These are phyloP conservation scores for Capsella bursapastoris DNA, from an alignment of 345 rosid species.

Conservation along the genomic window DNA sequence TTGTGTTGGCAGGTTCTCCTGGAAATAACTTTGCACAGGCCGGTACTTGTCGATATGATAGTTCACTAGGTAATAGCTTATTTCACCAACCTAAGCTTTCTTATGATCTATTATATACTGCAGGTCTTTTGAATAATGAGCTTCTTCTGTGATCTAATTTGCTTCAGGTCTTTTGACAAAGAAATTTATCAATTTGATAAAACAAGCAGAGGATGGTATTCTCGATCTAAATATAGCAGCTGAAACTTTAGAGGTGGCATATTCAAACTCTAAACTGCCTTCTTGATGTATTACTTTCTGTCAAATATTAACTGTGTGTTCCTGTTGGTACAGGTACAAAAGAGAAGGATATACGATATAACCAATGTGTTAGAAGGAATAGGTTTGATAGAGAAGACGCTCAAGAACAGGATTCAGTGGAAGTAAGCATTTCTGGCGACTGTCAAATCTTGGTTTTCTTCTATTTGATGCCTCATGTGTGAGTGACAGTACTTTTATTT, in stretches of 20 bases:
- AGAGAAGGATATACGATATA: slow-evolving; percentile 96
- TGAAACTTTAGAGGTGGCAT: slow-evolving; percentile 80
- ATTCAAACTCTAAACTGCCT: not conserved
- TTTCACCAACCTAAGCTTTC: not conserved
- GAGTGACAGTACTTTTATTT: slow-evolving; percentile 26
- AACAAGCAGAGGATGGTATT: slow-evolving; percentile 94
- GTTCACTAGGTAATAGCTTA: slow-evolving; percentile 79
- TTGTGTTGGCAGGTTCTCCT: slow-evolving; percentile 83
- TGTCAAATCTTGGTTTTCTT: slow-evolving; percentile 24
- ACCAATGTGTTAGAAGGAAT: slow-evolving; percentile 99
- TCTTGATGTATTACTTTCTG: not conserved
- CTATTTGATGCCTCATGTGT: slow-evolving; percentile 25
- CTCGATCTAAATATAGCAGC: slow-evolving; percentile 98
- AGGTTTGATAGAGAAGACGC: slow-evolving; percentile 97
- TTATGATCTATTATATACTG: slow-evolving; percentile 34
- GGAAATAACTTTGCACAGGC: slow-evolving; percentile 73
- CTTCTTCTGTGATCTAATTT: slow-evolving; percentile 17
- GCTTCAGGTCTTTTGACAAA: slow-evolving; percentile 92
- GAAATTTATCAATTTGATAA: slow-evolving; percentile 92
- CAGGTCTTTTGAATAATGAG: slow-evolving; percentile 50
- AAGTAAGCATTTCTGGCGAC: slow-evolving; percentile 57
- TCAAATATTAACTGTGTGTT: slow-evolving; percentile 31
- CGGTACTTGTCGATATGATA: slow-evolving; percentile 97
- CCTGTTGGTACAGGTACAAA: slow-evolving; percentile 75
- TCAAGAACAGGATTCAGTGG: slow-evolving; percentile 97